phyloP scores from a whole-genome alignment of 164 flowering plant species.

The Umbellularia californica region DNA sequence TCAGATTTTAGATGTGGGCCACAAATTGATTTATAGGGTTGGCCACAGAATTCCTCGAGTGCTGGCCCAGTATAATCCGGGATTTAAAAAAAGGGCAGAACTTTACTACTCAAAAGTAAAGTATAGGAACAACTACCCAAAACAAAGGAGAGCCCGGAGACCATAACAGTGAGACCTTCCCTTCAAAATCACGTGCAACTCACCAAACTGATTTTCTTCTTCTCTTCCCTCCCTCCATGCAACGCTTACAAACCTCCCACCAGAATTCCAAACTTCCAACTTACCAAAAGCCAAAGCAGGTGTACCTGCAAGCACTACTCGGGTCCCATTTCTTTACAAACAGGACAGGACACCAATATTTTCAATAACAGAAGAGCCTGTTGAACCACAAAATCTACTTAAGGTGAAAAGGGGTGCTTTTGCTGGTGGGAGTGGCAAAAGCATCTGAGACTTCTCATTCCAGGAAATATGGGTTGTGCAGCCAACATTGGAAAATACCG shows the following conservation, averaged over 20 bases:
- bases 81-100: no score
- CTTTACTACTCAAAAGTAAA: neutral
- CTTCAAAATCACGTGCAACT: neutral
- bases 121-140: neutral
- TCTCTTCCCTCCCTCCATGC: neutral
- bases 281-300: neutral
- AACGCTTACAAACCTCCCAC: neutral
- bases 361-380: neutral
- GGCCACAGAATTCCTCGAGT: no score
- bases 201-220: neutral
- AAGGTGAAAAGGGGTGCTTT: neutral
- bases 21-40: no score
- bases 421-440: neutral
- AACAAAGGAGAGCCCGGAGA: neutral
- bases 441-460: neutral
- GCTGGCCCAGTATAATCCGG: no score
- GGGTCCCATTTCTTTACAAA: neutral
- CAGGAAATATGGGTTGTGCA: constrained; percentile 41
- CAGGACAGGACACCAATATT: neutral
- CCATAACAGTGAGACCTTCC: neutral
- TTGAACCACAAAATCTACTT: neutral
- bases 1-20: no score
- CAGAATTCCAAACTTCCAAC: neutral
- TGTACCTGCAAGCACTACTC: neutral
- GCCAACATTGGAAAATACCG: constrained; percentile 53